A percentile compares a stretch with the other conserved stretches of the same genome.
These are phyloP conservation scores for Diatrype stigma DNA, from an alignment of 2,329 filamentous ascomycete genomes.

Conservation along the genomic window DNA sequence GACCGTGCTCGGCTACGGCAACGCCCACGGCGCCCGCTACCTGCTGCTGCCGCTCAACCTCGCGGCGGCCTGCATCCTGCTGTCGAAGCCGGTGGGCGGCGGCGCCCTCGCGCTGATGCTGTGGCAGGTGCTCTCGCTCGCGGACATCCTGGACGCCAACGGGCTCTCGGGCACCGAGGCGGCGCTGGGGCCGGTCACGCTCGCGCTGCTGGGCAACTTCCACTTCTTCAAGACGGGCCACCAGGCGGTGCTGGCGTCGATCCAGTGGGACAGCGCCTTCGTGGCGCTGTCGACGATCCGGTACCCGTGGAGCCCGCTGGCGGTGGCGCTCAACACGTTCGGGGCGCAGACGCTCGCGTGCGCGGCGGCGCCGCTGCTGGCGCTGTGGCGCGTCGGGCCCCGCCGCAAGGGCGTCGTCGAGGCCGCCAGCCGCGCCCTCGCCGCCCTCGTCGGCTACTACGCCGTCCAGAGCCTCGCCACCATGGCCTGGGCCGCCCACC, in stretches of 20 bases:
- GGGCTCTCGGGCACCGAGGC: slow-evolving; percentile 56
- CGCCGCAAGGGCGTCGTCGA: slow-evolving; percentile 67
- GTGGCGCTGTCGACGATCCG: slow-evolving; percentile 76
- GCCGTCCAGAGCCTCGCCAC: slow-evolving; percentile 80
- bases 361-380: slow-evolving; percentile 72
- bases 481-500: slow-evolving; percentile 82
- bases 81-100: slow-evolving; percentile 92
- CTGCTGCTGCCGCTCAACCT: slow-evolving; percentile 79
- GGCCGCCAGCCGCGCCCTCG: slow-evolving; percentile 65
- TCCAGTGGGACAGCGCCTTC: slow-evolving; percentile 96
- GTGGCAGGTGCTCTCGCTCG: slow-evolving; percentile 83
- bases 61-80: slow-evolving; percentile 68
- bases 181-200: slow-evolving; percentile 76
- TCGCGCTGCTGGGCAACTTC: slow-evolving; percentile 86
- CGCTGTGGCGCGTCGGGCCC: slow-evolving; percentile 84
- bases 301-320: slow-evolving; percentile 85
- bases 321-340: slow-evolving; percentile 82
- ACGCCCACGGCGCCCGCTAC: slow-evolving; percentile 88
- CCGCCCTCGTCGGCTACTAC: slow-evolving; percentile 76
- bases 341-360: slow-evolving; percentile 83
- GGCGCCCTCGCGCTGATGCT: slow-evolving; percentile 77
- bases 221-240: slow-evolving; percentile 98
- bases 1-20: slow-evolving; percentile 84
- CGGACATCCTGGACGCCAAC: slow-evolving; percentile 60
- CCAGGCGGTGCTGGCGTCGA: slow-evolving; percentile 78